Evolutionary conservation across 768 basidiomycete genomes (phyloP).

Genomic region (Pilatotrama ljubarskyi): DNA sequence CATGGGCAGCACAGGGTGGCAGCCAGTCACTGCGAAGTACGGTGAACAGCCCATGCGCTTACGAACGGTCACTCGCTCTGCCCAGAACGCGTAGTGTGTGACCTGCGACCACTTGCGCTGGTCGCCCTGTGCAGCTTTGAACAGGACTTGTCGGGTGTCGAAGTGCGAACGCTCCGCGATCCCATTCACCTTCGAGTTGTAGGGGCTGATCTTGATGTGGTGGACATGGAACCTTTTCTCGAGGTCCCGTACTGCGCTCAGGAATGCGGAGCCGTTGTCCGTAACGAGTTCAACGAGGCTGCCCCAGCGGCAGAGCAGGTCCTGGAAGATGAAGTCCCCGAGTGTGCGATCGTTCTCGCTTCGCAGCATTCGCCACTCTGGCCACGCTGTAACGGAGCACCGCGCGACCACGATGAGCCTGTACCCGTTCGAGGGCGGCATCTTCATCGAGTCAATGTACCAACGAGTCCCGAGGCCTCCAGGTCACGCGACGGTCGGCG

Average conservation of each 20-base stretch:
- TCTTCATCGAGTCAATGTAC: slow-evolving; percentile 43
- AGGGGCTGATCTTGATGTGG: slow-evolving; percentile 41
- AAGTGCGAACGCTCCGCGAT: slow-evolving; percentile 34
- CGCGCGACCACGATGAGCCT: slow-evolving; percentile 39
- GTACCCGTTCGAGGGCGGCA: slow-evolving; percentile 36
- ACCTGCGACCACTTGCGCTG: slow-evolving; percentile 24
- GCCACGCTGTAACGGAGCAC: slow-evolving; percentile 35
- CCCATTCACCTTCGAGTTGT: slow-evolving; percentile 46
- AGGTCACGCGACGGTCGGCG: slow-evolving; percentile 21
- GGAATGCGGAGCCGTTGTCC: slow-evolving; percentile 40
- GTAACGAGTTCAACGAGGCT: slow-evolving; percentile 38
- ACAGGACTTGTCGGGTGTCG: slow-evolving; percentile 35
- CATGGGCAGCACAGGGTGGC: slow-evolving; percentile 23
- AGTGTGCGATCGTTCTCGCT: slow-evolving; percentile 32
- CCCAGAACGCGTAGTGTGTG: slow-evolving; percentile 35
- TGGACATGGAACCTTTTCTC: slow-evolving; percentile 31
- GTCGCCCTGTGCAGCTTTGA: slow-evolving; percentile 34
- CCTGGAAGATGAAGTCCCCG: slow-evolving; percentile 36
- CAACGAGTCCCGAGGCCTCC: slow-evolving; percentile 34
- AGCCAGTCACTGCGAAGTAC: slow-evolving; percentile 20
- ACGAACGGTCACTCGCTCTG: slow-evolving; percentile 36
- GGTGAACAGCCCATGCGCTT: slow-evolving; percentile 35
- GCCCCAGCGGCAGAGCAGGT: slow-evolving; percentile 42
- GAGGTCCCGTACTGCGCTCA: slow-evolving; percentile 27
- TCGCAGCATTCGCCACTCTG: slow-evolving; percentile 33